A percentile compares a stretch with the other conserved stretches of the same genome.
Evolutionary conservation across 2,329 filamentous ascomycete genomes (phyloP).

Genomic region (Bipolaris oryzae): DNA sequence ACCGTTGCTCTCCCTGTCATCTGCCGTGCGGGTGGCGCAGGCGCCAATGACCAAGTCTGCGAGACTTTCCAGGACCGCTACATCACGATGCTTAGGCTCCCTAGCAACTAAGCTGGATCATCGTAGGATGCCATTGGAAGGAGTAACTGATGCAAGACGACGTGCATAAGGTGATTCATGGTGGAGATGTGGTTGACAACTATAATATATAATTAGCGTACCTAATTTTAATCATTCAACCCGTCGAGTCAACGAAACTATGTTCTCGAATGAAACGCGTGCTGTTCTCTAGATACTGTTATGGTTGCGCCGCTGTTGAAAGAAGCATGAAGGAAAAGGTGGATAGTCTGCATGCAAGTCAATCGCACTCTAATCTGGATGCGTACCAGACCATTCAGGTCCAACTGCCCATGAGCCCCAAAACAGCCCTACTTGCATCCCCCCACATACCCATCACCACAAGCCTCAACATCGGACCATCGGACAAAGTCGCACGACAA

Average conservation of each 20-base stretch:
- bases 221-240: neutral
- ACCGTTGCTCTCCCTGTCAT: constrained; percentile 21
- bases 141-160: neutral
- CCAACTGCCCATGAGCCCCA: neutral
- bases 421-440: neutral
- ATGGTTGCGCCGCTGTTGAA: neutral
- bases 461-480: constrained; percentile 10
- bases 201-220: neutral
- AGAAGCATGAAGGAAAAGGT: neutral
- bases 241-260: neutral
- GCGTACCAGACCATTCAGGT: neutral
- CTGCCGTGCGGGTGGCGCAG: constrained; percentile 23
- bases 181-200: neutral
- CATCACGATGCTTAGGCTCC: constrained; percentile 47
- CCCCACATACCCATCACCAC: constrained; percentile 3
- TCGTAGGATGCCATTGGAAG: neutral
- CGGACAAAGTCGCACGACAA: constrained; percentile 22
- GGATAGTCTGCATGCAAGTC: no score
- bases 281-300: neutral
- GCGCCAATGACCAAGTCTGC: constrained; percentile 69
- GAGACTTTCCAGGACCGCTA: constrained; percentile 68
- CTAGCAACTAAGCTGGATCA: neutral
- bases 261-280: neutral
- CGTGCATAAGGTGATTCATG: neutral
- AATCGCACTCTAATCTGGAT: no score